These are phyloP conservation scores for Whalleya microplaca DNA, from an alignment of 2,329 filamentous ascomycete genomes.

Conservation along the genomic window DNA sequence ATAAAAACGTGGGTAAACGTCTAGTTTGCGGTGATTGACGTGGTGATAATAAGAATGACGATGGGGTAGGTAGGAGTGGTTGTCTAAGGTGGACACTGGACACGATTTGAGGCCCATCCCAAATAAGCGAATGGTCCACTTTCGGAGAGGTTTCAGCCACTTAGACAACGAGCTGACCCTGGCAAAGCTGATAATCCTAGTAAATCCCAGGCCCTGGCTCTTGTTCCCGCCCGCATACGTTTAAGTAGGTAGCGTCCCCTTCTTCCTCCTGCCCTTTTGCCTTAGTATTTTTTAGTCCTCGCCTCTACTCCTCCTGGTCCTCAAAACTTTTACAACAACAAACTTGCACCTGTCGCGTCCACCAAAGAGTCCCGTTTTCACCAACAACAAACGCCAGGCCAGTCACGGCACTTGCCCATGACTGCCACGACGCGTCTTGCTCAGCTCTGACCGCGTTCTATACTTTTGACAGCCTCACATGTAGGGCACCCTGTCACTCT, in stretches of 20 bases:
- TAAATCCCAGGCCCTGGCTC: constrained; percentile 33
- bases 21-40: constrained; percentile 17
- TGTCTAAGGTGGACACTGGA: constrained; percentile 33
- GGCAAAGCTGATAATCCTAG: constrained; percentile 25
- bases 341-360: constrained; percentile 21
- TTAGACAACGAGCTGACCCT: constrained; percentile 22
- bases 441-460: constrained; percentile 24
- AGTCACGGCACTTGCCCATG: not conserved
- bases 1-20: constrained; percentile 60
- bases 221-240: constrained; percentile 25
- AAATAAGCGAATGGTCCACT: constrained; percentile 36
- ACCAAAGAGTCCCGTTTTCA: not conserved
- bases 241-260: constrained; percentile 23
- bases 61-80: constrained; percentile 39
- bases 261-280: constrained; percentile 26
- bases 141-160: constrained; percentile 28
- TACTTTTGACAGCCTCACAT: constrained; percentile 25
- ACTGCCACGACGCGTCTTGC: constrained; percentile 23
- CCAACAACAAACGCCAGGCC: constrained; percentile 14
- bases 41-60: constrained; percentile 25
- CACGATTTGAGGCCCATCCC: constrained; percentile 35
- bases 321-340: constrained; percentile 32
- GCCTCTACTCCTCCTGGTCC: constrained; percentile 13
- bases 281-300: constrained; percentile 33
- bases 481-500: constrained; percentile 14